Evolutionary conservation across 2,329 filamentous ascomycete genomes (phyloP).

Genomic region (Byssothecium circinans): DNA sequence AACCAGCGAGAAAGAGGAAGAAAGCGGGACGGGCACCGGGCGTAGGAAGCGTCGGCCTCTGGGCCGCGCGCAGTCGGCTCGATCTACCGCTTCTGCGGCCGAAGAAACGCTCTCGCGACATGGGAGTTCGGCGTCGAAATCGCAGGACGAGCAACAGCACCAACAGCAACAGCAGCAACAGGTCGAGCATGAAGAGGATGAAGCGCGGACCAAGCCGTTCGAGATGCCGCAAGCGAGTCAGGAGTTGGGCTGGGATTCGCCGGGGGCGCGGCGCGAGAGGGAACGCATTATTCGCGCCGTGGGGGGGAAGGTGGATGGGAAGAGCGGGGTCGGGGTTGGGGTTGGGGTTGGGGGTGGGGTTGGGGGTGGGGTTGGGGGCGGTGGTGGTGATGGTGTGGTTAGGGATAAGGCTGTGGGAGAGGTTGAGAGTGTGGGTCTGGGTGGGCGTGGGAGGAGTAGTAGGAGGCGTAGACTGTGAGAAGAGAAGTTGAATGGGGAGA

Average conservation of each 20-base stretch:
- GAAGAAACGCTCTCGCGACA: conserved; percentile 17
- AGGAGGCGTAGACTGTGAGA: not conserved
- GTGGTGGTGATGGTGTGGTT: conserved; percentile 25
- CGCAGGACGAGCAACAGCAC: conserved; percentile 13
- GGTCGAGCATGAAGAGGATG: not conserved
- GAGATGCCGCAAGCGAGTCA: conserved; percentile 41
- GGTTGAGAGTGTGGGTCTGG: not conserved
- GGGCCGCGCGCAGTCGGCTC: conserved; percentile 35
- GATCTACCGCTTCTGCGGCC: conserved; percentile 32
- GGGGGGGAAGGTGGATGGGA: conserved; percentile 37
- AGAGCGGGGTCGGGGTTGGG: conserved; percentile 22
- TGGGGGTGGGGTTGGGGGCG: not conserved
- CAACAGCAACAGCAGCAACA: too few species aligned
- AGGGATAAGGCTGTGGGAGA: not conserved
- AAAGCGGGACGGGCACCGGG: conserved; percentile 6
- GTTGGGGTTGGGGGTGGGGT: conserved; percentile 10
- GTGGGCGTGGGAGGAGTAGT: not conserved
- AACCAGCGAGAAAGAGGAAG: conserved; percentile 20
- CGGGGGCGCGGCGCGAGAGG: conserved; percentile 36
- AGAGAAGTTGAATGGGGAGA: too few species aligned
- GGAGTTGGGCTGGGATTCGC: conserved; percentile 43
- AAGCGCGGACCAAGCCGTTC: conserved; percentile 7
- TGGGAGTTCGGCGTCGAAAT: conserved; percentile 24
- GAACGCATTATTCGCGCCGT: conserved; percentile 41
- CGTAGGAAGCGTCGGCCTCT: conserved; percentile 28